A percentile compares a stretch with the other conserved stretches of the same genome.
These are phyloP conservation scores for Sugiyamaella mastotermitis DNA, from an alignment of 805 yeast species.

Conservation along the genomic window DNA sequence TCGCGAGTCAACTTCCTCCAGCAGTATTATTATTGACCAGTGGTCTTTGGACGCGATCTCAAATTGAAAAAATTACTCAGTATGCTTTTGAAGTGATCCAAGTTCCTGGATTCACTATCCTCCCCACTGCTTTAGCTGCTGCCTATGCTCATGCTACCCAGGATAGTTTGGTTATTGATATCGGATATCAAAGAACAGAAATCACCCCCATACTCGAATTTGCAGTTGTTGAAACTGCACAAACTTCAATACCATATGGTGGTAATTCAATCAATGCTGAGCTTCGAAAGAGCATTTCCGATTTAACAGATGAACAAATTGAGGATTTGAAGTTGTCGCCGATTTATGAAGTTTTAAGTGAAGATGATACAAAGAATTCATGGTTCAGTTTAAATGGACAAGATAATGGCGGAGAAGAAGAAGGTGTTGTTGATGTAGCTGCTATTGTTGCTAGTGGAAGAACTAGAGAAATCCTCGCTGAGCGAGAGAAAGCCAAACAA, in stretches of 20 bases:
- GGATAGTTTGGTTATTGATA: conserved; percentile 69
- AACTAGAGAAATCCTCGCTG: conserved; percentile 63
- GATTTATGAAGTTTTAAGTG: conserved; percentile 71
- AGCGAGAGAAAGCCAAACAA: conserved; percentile 47
- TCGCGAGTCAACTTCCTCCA: conserved; percentile 35
- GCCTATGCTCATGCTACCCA: conserved; percentile 62
- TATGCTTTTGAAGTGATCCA: conserved; percentile 70
- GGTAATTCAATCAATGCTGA: conserved; percentile 56
- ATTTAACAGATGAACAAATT: conserved; percentile 50
- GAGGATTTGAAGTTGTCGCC: conserved; percentile 68
- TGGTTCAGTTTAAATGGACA: conserved; percentile 50
- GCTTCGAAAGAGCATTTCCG: conserved; percentile 48
- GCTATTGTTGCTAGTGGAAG: conserved; percentile 77
- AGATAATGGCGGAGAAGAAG: conserved; percentile 39
- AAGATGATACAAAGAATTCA: conserved; percentile 54
- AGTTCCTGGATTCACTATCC: conserved; percentile 62
- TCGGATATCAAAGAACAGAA: conserved; percentile 72
- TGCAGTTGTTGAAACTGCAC: conserved; percentile 52
- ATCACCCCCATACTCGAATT: conserved; percentile 75
- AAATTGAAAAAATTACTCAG: conserved; percentile 64
- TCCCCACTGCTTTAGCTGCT: conserved; percentile 64
- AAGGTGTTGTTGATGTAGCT: conserved; percentile 81
- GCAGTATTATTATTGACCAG: conserved; percentile 68
- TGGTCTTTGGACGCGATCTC: conserved; percentile 60
- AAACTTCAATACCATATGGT: conserved; percentile 48